A percentile compares a stretch with the other conserved stretches of the same genome.
Conservation (phyloP, 2,329 filamentous ascomycete species). For the Trichoderma oligosporum region DNA sequence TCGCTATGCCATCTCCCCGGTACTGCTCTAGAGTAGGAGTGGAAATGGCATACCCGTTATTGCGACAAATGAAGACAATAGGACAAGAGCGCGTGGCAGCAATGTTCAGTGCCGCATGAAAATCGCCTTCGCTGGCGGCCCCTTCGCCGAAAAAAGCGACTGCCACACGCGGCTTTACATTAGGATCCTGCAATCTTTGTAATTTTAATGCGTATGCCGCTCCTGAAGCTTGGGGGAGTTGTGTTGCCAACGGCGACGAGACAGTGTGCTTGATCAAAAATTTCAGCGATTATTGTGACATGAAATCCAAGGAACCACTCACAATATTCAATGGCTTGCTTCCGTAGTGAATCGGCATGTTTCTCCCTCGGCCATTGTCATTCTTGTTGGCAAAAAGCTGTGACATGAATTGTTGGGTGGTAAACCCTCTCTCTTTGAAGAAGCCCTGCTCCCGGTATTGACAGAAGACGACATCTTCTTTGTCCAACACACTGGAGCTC, state of each 20-base stretch:
- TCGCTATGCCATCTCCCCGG: constrained; percentile 85
- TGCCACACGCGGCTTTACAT: constrained; percentile 63
- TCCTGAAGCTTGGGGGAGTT: constrained; percentile 83
- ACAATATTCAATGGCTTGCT: constrained; percentile 80
- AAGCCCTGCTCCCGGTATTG: constrained; percentile 95
- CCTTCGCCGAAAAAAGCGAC: constrained; percentile 89
- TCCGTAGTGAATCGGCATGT: constrained; percentile 98
- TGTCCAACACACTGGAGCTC: constrained; percentile 76
- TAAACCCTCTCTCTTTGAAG: constrained; percentile 84
- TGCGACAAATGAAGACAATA: constrained; percentile 84
- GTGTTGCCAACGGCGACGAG: constrained; percentile 76
- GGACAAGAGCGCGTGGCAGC: constrained; percentile 85
- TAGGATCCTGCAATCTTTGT: constrained; percentile 69
- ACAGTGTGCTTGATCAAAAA: constrained; percentile 65
- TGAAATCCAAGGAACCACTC: constrained; percentile 30
- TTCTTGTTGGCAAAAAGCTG: constrained; percentile 86
- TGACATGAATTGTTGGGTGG: constrained; percentile 85
- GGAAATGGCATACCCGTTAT: constrained; percentile 89
- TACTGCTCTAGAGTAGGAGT: constrained; percentile 90
- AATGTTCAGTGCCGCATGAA: constrained; percentile 87
- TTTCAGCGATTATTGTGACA: background rate
- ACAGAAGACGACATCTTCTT: constrained; percentile 85
- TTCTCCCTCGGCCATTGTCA: constrained; percentile 76
- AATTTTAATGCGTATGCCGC: constrained; percentile 86
- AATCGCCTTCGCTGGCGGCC: constrained; percentile 85